These are phyloP conservation scores for Dissophora ornata DNA, from an alignment of 192 early-diverging fungal species.

Conservation along the genomic window DNA sequence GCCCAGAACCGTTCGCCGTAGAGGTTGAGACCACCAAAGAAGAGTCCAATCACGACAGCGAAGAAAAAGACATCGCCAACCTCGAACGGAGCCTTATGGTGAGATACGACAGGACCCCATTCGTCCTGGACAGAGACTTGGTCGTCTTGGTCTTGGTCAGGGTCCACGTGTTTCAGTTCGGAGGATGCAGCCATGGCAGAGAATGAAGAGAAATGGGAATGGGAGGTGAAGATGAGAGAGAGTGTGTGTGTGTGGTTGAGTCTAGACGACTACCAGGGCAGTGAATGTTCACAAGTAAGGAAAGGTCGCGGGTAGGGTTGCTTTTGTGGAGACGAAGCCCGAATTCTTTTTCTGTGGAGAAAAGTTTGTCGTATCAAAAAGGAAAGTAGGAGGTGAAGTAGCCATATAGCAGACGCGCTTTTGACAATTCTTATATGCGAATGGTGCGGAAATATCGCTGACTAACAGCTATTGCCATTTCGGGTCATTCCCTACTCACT, in stretches of 20 bases:
- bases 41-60: conserved; percentile 25
- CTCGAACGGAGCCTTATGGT: conserved; percentile 40
- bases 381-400: too few species aligned
- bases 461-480: conserved; percentile 1
- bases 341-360: not conserved
- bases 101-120: conserved; percentile 31
- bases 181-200: conserved; percentile 13
- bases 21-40: conserved; percentile 37
- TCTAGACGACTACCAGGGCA: too few species aligned
- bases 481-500: too few species aligned
- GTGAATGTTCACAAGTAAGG: too few species aligned
- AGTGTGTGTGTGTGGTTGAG: too few species aligned
- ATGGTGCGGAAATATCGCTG: not conserved
- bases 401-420: too few species aligned
- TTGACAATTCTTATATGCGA: too few species aligned
- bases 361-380: conserved; percentile 6
- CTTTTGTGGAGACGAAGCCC: not conserved
- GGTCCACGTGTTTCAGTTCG: conserved; percentile 11
- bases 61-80: conserved; percentile 51
- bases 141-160: conserved; percentile 17
- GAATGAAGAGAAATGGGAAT: not conserved
- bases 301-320: too few species aligned
- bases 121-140: conserved; percentile 34
- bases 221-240: not conserved
- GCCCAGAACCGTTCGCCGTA: conserved; percentile 47